Conservation (phyloP, 164 flowering plant species). For the Annona squamosa region DNA sequence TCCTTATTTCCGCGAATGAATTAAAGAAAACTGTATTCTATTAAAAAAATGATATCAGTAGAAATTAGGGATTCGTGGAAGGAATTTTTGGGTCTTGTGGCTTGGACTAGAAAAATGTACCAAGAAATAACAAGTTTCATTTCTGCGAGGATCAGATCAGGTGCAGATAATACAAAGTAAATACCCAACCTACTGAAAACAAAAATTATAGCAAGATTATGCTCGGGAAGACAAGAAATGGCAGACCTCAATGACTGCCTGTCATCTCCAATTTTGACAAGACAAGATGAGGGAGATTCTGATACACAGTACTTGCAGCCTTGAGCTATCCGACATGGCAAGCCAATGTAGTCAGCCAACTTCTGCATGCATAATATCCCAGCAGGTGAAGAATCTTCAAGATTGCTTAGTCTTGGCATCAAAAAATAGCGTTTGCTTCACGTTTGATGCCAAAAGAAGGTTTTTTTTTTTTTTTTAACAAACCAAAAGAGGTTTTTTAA, state of each 20-base stretch:
- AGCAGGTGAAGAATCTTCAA: neutral
- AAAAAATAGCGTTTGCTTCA: neutral
- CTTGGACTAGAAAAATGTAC: neutral
- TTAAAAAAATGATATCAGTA: no score
- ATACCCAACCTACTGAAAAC: neutral
- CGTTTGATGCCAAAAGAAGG: neutral
- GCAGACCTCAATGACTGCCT: constrained; percentile 45
- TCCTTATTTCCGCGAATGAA: no score
- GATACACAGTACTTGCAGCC: constrained; percentile 86
- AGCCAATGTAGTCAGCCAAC: constrained; percentile 81
- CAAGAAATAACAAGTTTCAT: neutral
- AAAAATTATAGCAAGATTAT: constrained; percentile 5
- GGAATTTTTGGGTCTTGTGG: no score
- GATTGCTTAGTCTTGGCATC: neutral
- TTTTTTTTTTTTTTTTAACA: no score
- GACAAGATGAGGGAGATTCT: constrained; percentile 81
- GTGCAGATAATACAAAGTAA: neutral
- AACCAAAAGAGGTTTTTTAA: neutral
- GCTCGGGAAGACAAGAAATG: neutral
- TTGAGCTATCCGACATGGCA: constrained; percentile 91
- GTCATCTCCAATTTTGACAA: constrained; percentile 68
- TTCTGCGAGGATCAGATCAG: neutral
- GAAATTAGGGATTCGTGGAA: no score
- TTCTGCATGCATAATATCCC: constrained; percentile 44
- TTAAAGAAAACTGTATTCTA: no score